Conservation (phyloP, 2,329 filamentous ascomycete species). For the Amphichorda felina region DNA sequence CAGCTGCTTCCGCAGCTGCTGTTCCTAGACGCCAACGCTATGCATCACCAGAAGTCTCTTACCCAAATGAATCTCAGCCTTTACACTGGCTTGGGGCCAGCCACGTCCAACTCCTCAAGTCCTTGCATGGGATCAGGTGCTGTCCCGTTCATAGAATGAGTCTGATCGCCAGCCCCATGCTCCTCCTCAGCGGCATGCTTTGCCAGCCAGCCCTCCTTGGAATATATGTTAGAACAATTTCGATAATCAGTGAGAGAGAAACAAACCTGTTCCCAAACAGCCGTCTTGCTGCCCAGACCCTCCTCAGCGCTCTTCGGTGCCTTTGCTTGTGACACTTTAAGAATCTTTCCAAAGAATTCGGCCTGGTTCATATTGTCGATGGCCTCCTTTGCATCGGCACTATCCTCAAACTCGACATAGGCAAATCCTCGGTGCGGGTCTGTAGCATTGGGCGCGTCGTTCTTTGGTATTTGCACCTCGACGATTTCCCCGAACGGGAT, state of each 20-base stretch:
- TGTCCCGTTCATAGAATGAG: slow-evolving; percentile 26
- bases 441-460: slow-evolving; percentile 65
- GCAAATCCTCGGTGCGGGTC: slow-evolving; percentile 86
- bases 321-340: slow-evolving; percentile 89
- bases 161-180: slow-evolving; percentile 46
- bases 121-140: slow-evolving; percentile 90
- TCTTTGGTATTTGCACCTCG: slow-evolving; percentile 82
- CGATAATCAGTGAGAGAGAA: not conserved
- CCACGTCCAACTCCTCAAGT: slow-evolving; percentile 84
- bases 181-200: slow-evolving; percentile 72
- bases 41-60: slow-evolving; percentile 18
- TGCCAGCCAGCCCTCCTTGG: slow-evolving; percentile 83
- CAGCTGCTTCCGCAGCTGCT: not conserved
- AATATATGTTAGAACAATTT: slow-evolving; percentile 6
- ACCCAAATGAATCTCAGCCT: slow-evolving; percentile 4
- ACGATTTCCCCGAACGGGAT: slow-evolving; percentile 94
- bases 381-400: slow-evolving; percentile 79
- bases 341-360: slow-evolving; percentile 82
- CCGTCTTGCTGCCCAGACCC: slow-evolving; percentile 83
- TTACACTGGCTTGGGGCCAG: slow-evolving; percentile 73
- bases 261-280: slow-evolving; percentile 90
- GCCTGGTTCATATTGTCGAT: slow-evolving; percentile 99
- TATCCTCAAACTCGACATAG: slow-evolving; percentile 87
- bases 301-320: slow-evolving; percentile 80
- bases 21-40: slow-evolving; percentile 32